Conservation (phyloP, 2,329 filamentous ascomycete genomes). For the Talaromyces rugulosus region DNA sequence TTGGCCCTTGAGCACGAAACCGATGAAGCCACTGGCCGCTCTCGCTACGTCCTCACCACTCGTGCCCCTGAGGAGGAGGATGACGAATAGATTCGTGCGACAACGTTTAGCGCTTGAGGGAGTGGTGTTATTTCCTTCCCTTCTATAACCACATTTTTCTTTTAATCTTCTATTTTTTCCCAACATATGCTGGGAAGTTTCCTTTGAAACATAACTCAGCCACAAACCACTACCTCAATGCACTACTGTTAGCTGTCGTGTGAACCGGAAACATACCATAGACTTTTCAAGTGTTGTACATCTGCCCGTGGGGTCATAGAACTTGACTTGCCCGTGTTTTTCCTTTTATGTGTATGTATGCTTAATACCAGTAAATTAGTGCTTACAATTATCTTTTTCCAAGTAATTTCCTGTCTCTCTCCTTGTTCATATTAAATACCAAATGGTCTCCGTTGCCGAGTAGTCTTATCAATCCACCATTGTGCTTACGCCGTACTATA, state of each 20-base stretch:
- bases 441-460: no score
- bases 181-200: conserved; percentile 9
- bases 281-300: conserved; percentile 13
- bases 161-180: conserved; percentile 7
- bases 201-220: conserved; percentile 4
- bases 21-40: conserved; percentile 41
- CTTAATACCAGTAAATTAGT: conserved; percentile 13
- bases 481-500: no score
- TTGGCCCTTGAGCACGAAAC: conserved; percentile 49
- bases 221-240: conserved; percentile 6
- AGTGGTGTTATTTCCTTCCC: conserved; percentile 1
- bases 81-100: conserved; percentile 32
- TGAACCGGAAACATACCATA: conserved; percentile 9
- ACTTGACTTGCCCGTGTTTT: conserved; percentile 12
- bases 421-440: no score
- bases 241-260: conserved; percentile 6
- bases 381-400: background rate
- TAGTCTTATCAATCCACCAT: no score
- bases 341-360: conserved; percentile 14
- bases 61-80: conserved; percentile 42
- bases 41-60: conserved; percentile 40
- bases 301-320: conserved; percentile 12
- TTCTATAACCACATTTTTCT: conserved; percentile 8
- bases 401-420: background rate
- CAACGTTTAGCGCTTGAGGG: conserved; percentile 8